Evolutionary conservation across 2,329 filamentous ascomycete genomes (phyloP).

Genomic region (Cladophialophora bantiana): DNA sequence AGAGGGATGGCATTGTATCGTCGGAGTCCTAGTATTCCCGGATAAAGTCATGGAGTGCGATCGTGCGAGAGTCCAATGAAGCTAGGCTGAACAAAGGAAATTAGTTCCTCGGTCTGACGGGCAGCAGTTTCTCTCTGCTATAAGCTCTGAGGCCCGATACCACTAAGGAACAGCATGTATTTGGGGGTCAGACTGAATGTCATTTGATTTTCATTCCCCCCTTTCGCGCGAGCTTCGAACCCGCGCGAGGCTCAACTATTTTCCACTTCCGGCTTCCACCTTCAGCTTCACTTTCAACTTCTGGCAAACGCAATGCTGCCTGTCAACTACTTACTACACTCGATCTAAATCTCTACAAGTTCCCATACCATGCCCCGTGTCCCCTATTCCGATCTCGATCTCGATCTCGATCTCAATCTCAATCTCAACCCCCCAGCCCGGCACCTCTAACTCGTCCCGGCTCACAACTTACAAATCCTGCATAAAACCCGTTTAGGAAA

Average conservation of each 20-base stretch:
- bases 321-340: background rate
- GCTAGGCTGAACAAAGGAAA: background rate
- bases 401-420: background rate
- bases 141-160: background rate
- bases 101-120: background rate
- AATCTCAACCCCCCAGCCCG: background rate
- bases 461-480: slow-evolving; percentile 18
- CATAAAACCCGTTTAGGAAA: slow-evolving; percentile 17
- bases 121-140: background rate
- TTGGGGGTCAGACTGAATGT: background rate
- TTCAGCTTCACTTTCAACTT: background rate
- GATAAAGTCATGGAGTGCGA: background rate
- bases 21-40: background rate
- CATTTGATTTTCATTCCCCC: background rate
- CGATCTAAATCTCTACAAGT: background rate
- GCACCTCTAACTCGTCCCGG: background rate
- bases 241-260: slow-evolving; percentile 2
- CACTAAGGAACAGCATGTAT: background rate
- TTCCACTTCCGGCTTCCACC: background rate
- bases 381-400: background rate
- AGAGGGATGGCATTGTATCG: background rate
- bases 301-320: background rate
- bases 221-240: background rate
- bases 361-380: background rate
- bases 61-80: slow-evolving; percentile 6